These are phyloP conservation scores for Tolypocladium paradoxum DNA, from an alignment of 2,329 filamentous ascomycete species.

Conservation along the genomic window DNA sequence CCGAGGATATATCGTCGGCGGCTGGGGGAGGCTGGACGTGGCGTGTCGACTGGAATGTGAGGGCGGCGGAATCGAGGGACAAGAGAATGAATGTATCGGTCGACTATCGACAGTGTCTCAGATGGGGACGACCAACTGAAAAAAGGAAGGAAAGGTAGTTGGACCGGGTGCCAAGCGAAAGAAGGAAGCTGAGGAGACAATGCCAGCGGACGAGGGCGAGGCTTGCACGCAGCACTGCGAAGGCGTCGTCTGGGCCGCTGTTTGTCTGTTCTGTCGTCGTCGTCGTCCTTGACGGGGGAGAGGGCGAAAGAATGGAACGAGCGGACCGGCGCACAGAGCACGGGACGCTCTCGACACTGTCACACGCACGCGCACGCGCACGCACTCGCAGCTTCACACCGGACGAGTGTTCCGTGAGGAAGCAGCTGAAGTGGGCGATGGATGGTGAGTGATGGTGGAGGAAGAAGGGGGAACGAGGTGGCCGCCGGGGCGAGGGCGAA, in stretches of 20 bases:
- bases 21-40: neutral
- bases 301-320: constrained; percentile 7
- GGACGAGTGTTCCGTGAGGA: neutral
- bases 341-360: constrained; percentile 3
- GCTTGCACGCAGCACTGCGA: neutral
- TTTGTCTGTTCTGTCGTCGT: neutral
- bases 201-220: neutral
- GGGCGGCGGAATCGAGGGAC: constrained; percentile 12
- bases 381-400: neutral
- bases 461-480: neutral
- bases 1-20: neutral
- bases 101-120: constrained; percentile 10
- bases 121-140: neutral
- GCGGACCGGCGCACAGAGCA: constrained; percentile 3
- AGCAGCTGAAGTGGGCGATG: neutral
- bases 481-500: neutral
- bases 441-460: neutral
- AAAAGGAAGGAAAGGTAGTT: constrained; percentile 7
- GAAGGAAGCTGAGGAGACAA: neutral
- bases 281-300: neutral
- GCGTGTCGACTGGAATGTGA: constrained; percentile 16
- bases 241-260: neutral
- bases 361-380: neutral
- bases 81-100: constrained; percentile 16
- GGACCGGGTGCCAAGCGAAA: constrained; percentile 15